These are phyloP conservation scores for Alternaria hordeiaustralica DNA, from an alignment of 2,329 filamentous ascomycete species.

Conservation along the genomic window DNA sequence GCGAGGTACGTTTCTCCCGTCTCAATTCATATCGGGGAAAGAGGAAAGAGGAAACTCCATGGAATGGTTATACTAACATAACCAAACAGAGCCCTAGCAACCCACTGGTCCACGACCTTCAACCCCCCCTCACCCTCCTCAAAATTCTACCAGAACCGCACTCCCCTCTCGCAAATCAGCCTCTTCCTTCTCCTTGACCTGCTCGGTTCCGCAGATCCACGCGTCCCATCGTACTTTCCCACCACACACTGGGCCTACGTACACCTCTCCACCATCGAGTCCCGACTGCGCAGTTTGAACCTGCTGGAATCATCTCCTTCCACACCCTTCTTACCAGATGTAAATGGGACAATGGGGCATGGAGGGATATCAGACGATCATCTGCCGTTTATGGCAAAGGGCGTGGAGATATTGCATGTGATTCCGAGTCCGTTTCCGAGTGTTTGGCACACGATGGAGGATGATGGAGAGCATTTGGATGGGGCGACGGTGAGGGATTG, in stretches of 20 bases:
- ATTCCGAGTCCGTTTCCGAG: slow-evolving; percentile 83
- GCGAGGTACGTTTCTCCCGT: slow-evolving; percentile 63
- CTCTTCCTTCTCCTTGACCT: slow-evolving; percentile 93
- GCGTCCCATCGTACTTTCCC: slow-evolving; percentile 83
- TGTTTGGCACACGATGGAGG: slow-evolving; percentile 86
- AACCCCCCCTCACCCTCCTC: slow-evolving; percentile 70
- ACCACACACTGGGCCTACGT: slow-evolving; percentile 94
- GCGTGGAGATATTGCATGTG: slow-evolving; percentile 87
- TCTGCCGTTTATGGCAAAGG: slow-evolving; percentile 83
- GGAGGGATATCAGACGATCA: slow-evolving; percentile 83
- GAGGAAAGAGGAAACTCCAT: not conserved
- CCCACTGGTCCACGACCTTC: slow-evolving; percentile 75
- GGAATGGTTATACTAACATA: not conserved
- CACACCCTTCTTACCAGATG: slow-evolving; percentile 58
- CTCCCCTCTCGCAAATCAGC: slow-evolving; percentile 77
- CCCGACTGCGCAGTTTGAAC: slow-evolving; percentile 70
- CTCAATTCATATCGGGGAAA: not conserved
- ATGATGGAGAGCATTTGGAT: slow-evolving; percentile 86
- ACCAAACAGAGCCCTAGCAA: slow-evolving; percentile 68
- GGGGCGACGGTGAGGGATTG: slow-evolving; percentile 82
- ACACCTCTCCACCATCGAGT: slow-evolving; percentile 75
- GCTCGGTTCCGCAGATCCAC: slow-evolving; percentile 72
- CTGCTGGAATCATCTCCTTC: slow-evolving; percentile 67
- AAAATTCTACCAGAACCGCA: slow-evolving; percentile 67
- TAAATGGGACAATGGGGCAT: slow-evolving; percentile 30